A percentile compares a stretch with the other conserved stretches of the same genome.
phyloP scores from a whole-genome alignment of 306 rosid species.

The Cicer yamashitae region DNA sequence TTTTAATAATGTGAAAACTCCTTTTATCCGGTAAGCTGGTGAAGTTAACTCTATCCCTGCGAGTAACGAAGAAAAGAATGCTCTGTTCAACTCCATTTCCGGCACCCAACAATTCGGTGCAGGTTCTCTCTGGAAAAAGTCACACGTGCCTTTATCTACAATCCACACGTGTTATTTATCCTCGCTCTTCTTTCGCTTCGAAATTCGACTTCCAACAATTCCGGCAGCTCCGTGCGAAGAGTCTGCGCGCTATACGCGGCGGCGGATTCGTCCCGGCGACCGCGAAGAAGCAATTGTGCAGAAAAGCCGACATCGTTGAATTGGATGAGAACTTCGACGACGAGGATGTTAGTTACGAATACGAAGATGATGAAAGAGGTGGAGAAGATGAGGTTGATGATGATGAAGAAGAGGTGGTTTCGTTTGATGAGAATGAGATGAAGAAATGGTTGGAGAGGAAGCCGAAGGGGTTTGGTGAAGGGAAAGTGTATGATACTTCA shows the following conservation, averaged over 20 bases:
- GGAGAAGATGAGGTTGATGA: constrained; percentile 42
- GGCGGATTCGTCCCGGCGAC: constrained; percentile 26
- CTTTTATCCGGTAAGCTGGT: too few species aligned
- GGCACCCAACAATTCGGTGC: constrained; percentile 42
- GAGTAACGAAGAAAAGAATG: constrained; percentile 43
- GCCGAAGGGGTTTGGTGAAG: constrained; percentile 83
- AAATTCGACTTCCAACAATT: constrained; percentile 38
- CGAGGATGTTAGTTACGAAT: constrained; percentile 36
- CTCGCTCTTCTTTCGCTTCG: constrained; percentile 32
- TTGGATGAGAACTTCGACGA: constrained; percentile 50
- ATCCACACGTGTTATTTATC: constrained; percentile 36
- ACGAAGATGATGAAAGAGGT: background rate
- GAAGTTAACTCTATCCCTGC: background rate
- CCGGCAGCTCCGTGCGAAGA: constrained; percentile 35
- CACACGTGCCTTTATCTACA: constrained; percentile 26
- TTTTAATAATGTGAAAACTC: too few species aligned
- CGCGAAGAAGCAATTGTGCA: constrained; percentile 40
- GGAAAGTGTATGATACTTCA: constrained; percentile 75
- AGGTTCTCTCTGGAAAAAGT: constrained; percentile 4
- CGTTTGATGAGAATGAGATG: constrained; percentile 65
- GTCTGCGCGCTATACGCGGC: constrained; percentile 33
- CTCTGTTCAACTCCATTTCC: constrained; percentile 47
- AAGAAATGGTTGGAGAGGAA: constrained; percentile 63
- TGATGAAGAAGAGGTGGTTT: constrained; percentile 56
- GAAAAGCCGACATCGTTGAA: constrained; percentile 25